These are phyloP conservation scores for Penicillium silybi DNA, from an alignment of 495 filamentous ascomycete genomes.

Conservation along the genomic window DNA sequence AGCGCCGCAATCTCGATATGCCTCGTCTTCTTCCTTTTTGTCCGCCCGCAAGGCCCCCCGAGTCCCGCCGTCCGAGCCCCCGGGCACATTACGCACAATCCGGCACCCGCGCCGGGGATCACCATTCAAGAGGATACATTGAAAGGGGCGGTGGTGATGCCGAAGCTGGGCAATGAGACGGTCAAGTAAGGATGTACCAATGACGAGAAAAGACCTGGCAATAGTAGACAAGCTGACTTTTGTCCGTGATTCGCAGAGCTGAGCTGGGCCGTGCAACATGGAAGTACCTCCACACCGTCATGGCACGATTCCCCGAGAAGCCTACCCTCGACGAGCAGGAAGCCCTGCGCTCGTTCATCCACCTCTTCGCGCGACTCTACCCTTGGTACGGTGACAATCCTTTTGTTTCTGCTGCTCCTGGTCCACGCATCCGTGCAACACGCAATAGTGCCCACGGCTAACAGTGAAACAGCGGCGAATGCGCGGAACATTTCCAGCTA, in stretches of 20 bases:
- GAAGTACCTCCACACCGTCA: constrained; percentile 94
- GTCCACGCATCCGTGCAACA: background rate
- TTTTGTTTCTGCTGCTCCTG: background rate
- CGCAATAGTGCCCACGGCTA: constrained; percentile 7
- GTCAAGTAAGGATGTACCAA: constrained; percentile 46
- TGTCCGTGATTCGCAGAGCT: constrained; percentile 51
- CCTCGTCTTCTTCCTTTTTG: constrained; percentile 39
- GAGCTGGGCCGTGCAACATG: constrained; percentile 85
- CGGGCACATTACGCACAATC: constrained; percentile 36
- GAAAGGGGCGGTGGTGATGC: constrained; percentile 77
- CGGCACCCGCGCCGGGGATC: constrained; percentile 15
- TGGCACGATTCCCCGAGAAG: constrained; percentile 86
- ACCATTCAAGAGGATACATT: constrained; percentile 45
- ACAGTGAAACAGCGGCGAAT: constrained; percentile 68
- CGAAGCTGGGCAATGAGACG: constrained; percentile 88
- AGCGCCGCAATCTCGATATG: constrained; percentile 32
- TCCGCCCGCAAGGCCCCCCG: constrained; percentile 38
- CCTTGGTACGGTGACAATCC: constrained; percentile 55
- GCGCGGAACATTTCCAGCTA: constrained; percentile 83
- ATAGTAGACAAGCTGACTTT: background rate
- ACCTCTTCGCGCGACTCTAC: constrained; percentile 88
- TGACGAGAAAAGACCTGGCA: background rate
- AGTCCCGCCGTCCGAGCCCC: constrained; percentile 43
- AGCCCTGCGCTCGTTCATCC: constrained; percentile 78
- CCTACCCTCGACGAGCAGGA: constrained; percentile 79